phyloP scores from a whole-genome alignment of 495 filamentous ascomycete genomes.

The Neurospora discreta region DNA sequence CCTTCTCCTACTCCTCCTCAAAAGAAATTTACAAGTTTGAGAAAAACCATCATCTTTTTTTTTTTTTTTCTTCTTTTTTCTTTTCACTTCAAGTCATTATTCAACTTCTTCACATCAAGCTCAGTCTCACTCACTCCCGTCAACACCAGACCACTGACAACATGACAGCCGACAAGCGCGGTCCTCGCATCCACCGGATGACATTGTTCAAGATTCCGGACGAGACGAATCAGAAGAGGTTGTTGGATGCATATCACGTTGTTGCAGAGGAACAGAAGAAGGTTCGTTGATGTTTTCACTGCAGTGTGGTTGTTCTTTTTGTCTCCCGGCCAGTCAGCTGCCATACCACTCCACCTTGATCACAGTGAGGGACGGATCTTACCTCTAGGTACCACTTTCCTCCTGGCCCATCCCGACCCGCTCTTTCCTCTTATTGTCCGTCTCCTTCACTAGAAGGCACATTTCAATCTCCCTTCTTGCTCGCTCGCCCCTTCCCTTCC shows the following conservation, averaged over 20 bases:
- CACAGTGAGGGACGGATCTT: neutral
- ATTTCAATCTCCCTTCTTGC: neutral
- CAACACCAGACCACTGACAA: neutral
- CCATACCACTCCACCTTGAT: neutral
- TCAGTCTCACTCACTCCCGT: neutral
- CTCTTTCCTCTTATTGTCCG: too few species aligned
- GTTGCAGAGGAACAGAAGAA: constrained; percentile 15
- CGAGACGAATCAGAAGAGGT: constrained; percentile 15
- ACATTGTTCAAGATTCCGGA: constrained; percentile 31
- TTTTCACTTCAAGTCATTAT: too few species aligned
- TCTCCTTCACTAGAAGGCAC: too few species aligned
- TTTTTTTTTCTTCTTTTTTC: too few species aligned
- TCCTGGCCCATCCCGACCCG: neutral
- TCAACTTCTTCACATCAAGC: too few species aligned
- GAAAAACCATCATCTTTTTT: neutral
- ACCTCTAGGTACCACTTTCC: too few species aligned
- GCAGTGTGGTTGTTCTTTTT: too few species aligned
- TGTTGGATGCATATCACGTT: constrained; percentile 21
- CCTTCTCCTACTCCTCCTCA: neutral
- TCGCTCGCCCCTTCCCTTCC: neutral
- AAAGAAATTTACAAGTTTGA: neutral
- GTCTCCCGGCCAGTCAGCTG: too few species aligned
- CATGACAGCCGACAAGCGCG: neutral
- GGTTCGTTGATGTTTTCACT: constrained; percentile 9
- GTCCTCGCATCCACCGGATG: constrained; percentile 16